Evolutionary conservation across 2,329 filamentous ascomycete species (phyloP).

Genomic region (Trichoderma lentiforme): DNA sequence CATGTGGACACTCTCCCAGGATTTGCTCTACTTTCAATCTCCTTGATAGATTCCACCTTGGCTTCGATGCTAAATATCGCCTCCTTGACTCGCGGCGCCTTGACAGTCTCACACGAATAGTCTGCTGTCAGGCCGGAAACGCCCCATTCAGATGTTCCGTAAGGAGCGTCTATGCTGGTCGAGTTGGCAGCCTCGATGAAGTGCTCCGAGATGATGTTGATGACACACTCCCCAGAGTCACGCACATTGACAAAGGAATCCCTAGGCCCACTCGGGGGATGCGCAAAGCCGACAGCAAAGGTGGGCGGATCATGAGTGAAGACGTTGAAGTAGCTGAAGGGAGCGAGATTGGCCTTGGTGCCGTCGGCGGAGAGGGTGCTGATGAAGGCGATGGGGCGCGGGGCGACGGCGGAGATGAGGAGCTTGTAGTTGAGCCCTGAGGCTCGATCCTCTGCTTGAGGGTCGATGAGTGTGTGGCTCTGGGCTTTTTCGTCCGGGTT

Average conservation of each 20-base stretch:
- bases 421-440: conserved; percentile 83
- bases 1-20: conserved; percentile 74
- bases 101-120: conserved; percentile 61
- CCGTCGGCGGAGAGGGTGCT: conserved; percentile 57
- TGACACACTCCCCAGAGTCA: conserved; percentile 70
- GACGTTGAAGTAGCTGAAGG: conserved; percentile 83
- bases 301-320: conserved; percentile 83
- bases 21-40: conserved; percentile 70
- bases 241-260: conserved; percentile 74
- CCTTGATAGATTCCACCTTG: conserved; percentile 68
- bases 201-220: conserved; percentile 84
- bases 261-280: conserved; percentile 56
- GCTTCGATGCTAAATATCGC: conserved; percentile 80
- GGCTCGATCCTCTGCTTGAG: conserved; percentile 67
- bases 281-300: conserved; percentile 61
- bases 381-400: conserved; percentile 72
- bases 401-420: conserved; percentile 77
- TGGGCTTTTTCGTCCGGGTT: conserved; percentile 21
- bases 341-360: conserved; percentile 67
- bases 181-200: conserved; percentile 86
- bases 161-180: conserved; percentile 73
- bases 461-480: conserved; percentile 77
- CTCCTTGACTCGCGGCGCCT: conserved; percentile 72
- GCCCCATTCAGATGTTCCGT: conserved; percentile 74
- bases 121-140: conserved; percentile 72